A percentile compares a stretch with the other conserved stretches of the same genome.
These are phyloP conservation scores for Tuctoria greenei DNA, from an alignment of 176 grass and related monocot species.

Conservation along the genomic window DNA sequence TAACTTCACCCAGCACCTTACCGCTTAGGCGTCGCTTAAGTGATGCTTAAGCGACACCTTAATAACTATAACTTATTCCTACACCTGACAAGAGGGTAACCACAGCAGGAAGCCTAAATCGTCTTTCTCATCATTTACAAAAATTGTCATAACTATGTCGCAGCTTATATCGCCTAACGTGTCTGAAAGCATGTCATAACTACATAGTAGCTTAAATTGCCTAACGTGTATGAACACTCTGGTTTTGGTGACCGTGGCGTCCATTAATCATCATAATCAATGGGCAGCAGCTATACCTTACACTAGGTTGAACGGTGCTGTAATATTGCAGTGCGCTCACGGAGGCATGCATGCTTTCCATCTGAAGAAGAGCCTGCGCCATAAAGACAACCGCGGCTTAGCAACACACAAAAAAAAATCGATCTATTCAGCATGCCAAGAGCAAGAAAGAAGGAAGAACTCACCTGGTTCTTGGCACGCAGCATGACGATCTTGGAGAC, in stretches of 20 bases:
- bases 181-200: background rate
- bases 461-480: constrained; percentile 91
- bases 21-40: too few relatives aligned
- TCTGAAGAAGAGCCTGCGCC: constrained; percentile 80
- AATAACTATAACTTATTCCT: too few relatives aligned
- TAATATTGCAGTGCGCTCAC: constrained; percentile 85
- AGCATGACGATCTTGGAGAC: constrained; percentile 84
- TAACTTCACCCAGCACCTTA: too few relatives aligned
- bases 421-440: background rate
- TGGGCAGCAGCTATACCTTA: constrained; percentile 50
- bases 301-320: constrained; percentile 72
- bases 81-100: background rate
- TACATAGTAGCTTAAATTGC: background rate
- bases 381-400: constrained; percentile 13
- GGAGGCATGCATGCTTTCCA: constrained; percentile 82
- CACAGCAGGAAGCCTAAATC: background rate
- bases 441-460: background rate
- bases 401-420: background rate
- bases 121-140: background rate
- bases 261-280: background rate
- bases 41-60: too few relatives aligned
- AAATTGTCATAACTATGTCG: background rate
- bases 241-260: background rate
- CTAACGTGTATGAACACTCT: background rate
- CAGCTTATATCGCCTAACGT: constrained; percentile 7